Conservation (phyloP, 2,329 filamentous ascomycete species). For the Ophioceras dolichostomum region DNA sequence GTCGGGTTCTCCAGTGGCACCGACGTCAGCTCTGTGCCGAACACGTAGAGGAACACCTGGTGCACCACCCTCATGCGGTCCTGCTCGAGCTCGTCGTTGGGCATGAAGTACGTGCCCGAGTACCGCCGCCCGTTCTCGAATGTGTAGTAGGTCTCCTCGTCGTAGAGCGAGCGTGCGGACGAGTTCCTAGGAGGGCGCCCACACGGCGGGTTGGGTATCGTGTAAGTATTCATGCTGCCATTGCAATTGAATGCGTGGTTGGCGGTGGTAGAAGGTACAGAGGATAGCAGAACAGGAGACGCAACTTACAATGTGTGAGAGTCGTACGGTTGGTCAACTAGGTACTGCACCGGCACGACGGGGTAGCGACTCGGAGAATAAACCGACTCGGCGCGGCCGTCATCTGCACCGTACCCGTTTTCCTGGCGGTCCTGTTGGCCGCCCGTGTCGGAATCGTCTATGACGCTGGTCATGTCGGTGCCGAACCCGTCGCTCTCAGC, state of each 20-base stretch:
- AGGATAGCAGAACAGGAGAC: too few species aligned
- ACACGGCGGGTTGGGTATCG: not conserved
- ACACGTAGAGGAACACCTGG: conserved; percentile 18
- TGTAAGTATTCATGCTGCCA: too few species aligned
- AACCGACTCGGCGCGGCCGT: conserved; percentile 21
- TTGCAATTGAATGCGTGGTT: too few species aligned
- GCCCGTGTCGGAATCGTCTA: conserved; percentile 15
- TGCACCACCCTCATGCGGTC: conserved; percentile 20
- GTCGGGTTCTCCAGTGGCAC: conserved; percentile 21
- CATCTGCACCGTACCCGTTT: conserved; percentile 8
- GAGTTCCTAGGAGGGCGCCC: conserved; percentile 18
- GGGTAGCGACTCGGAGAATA: conserved; percentile 29
- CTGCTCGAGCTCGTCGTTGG: conserved; percentile 45
- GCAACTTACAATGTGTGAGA: conserved; percentile 28
- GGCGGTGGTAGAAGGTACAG: too few species aligned
- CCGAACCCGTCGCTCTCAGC: conserved; percentile 15
- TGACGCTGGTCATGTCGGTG: conserved; percentile 25
- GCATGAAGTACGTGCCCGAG: conserved; percentile 45
- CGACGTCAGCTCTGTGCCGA: conserved; percentile 18
- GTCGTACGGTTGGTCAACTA: conserved; percentile 22
- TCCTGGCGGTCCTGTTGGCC: conserved; percentile 8
- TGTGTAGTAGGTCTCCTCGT: conserved; percentile 29
- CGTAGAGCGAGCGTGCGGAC: conserved; percentile 18
- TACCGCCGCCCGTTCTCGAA: conserved; percentile 48
- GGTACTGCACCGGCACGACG: conserved; percentile 19